Evolutionary conservation across 1,284 basidiomycete genomes (phyloP).

Genomic region (Jaminaea rosea): DNA sequence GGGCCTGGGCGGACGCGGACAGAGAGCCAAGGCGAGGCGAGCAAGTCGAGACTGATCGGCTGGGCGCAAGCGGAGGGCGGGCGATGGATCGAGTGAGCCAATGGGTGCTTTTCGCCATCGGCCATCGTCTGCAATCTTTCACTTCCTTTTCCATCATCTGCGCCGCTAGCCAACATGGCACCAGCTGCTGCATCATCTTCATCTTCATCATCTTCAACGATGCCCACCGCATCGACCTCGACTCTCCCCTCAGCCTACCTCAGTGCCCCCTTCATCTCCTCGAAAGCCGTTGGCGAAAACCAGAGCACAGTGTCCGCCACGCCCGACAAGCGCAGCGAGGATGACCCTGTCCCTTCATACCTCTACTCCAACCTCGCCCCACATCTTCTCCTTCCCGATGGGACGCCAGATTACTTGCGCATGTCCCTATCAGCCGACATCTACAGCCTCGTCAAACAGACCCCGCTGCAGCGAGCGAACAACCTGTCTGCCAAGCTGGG

Average conservation of each 20-base stretch:
- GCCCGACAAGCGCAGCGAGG: constrained; percentile 2
- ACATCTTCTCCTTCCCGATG: constrained; percentile 60
- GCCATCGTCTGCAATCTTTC: background rate
- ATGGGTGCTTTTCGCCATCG: constrained; percentile 2
- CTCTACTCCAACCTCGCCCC: constrained; percentile 60
- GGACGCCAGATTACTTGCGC: constrained; percentile 82
- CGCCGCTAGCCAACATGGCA: constrained; percentile 3
- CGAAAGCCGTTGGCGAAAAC: constrained; percentile 16
- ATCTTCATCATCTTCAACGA: background rate
- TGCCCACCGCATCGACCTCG: constrained; percentile 5
- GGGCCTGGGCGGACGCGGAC: too few relatives aligned
- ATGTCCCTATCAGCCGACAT: constrained; percentile 89
- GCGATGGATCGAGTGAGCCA: too few relatives aligned
- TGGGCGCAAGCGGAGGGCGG: too few relatives aligned
- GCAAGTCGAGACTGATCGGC: too few relatives aligned
- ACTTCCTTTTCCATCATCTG: background rate
- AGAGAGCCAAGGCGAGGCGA: too few relatives aligned
- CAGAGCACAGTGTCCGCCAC: constrained; percentile 4
- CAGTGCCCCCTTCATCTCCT: constrained; percentile 19
- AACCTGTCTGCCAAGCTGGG: constrained; percentile 80
- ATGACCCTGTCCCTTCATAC: background rate
- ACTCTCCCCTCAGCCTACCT: constrained; percentile 13
- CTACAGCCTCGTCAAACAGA: constrained; percentile 85
- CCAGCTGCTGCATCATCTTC: background rate
- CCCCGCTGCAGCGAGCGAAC: constrained; percentile 75